Base-by-base conservation (phyloP, 2,329 filamentous ascomycete species). In the Fusarium staphyleae region DNA sequence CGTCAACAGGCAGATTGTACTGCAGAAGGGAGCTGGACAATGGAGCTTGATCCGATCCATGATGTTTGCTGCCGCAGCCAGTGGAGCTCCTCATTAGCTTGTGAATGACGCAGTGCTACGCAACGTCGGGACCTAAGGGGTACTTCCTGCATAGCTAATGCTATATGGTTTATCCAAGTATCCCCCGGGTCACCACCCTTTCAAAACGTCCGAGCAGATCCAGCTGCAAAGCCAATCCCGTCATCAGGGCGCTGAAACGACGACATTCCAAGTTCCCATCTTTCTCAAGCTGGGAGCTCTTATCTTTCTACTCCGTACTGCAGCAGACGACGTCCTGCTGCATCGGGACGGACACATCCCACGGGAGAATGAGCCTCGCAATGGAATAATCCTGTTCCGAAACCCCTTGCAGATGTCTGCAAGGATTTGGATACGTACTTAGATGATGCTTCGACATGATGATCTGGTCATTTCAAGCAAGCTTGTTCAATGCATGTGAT, bases 371-470 rank as follows among this genome's bases (percentile, higher is more conserved):
- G 14, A 24, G 18, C 18, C 12, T n/a, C 16, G 14, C 4, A 39
- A 30, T 15, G 15, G 19, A 26, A 29, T 14, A 15, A 30, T 34
- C 34, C 48, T 40, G 12, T 18, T 44, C 26, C 33, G 14, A 34
- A 15, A 13, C 33, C 37, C 52, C 48, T 55, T 52, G 44, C 50
- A 53, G 33, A 18, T 13, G 35, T 30, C n/a, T 48, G 52, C 57
- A 61, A 43, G 44, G 43, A 62, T 47, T 50, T 19, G 45, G 55
- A 24, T 60, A n/a, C n/a, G n/a, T n/a, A n/a, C n/a, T n/a, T n/a
- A 56, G 52, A 61, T 66, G 58, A 61, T 66, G 63, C 53, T 56
- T 66, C 61, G 63, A 63, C 58, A 52, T 65, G 63, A 66, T 66
- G 51, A 65, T 66, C 61, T 66, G 63, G 63, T 66, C 63, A 66